Evolutionary conservation across 352 stramenopile genomes (phyloP).

Genomic region (Stramenopiles sp.): DNA sequence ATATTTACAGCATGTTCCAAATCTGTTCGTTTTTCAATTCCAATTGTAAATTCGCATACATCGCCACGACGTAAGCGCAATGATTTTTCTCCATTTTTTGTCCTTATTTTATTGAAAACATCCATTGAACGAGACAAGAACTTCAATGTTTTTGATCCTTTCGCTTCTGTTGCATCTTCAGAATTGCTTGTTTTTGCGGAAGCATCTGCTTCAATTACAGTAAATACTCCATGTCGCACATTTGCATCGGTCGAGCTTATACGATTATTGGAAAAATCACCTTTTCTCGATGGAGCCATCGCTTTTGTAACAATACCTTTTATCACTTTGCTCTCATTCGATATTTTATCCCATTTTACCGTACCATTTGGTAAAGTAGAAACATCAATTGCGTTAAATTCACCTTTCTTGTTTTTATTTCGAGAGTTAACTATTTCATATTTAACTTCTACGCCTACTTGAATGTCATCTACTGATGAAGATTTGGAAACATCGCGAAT

Average conservation of each 20-base stretch:
- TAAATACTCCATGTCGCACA: background rate
- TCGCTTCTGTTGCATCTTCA: background rate
- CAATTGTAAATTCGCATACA: background rate
- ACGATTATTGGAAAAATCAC: background rate
- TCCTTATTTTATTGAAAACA: background rate
- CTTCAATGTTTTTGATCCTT: background rate
- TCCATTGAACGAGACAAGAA: background rate
- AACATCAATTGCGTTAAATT: background rate
- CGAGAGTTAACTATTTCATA: conserved; percentile 3
- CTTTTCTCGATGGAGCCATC: background rate
- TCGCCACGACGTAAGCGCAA: background rate
- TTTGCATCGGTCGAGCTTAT: background rate
- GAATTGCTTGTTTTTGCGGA: background rate
- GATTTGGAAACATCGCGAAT: background rate
- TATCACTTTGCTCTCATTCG: background rate
- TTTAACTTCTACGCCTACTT: background rate
- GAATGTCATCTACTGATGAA: background rate
- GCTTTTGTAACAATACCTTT: background rate
- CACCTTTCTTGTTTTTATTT: background rate
- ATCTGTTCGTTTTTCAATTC: background rate
- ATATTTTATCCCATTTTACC: background rate
- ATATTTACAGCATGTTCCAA: background rate
- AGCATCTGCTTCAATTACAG: background rate
- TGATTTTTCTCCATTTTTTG: background rate
- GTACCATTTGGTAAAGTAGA: background rate